Conservation (phyloP, 352 stramenopile genomes). For the Phytophthora citrophthora region DNA sequence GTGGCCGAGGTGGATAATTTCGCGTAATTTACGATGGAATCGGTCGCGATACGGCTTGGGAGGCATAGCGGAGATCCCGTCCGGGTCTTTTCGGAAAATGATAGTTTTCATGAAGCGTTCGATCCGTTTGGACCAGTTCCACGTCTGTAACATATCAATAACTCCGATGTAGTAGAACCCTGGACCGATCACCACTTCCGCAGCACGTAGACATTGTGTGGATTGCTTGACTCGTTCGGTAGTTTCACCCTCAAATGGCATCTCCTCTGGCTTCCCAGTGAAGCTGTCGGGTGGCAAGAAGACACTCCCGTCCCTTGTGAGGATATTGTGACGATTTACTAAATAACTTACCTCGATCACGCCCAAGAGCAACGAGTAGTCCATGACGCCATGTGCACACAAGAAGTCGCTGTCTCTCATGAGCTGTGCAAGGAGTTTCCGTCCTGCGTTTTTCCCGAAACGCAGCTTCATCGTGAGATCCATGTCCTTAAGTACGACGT, state of each 20-base stretch:
- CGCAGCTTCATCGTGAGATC: constrained; percentile 79
- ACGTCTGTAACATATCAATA: constrained; percentile 90
- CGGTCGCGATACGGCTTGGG: constrained; percentile 69
- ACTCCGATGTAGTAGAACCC: constrained; percentile 89
- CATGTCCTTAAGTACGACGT: constrained; percentile 85
- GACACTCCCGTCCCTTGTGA: constrained; percentile 64
- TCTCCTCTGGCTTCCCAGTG: constrained; percentile 14
- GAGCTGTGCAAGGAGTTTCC: constrained; percentile 61
- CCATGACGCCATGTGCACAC: constrained; percentile 78
- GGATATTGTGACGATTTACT: constrained; percentile 70
- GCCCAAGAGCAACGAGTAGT: constrained; percentile 85
- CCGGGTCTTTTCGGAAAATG: constrained; percentile 65
- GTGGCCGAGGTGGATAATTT: constrained; percentile 75
- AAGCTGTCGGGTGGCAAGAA: constrained; percentile 42
- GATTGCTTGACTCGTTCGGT: constrained; percentile 60
- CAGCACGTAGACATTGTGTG: constrained; percentile 62
- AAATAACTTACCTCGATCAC: constrained; percentile 83
- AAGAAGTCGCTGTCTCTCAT: constrained; percentile 78
- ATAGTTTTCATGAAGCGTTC: constrained; percentile 80
- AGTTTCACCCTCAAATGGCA: constrained; percentile 18
- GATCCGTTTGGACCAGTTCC: constrained; percentile 71
- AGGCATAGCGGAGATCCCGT: constrained; percentile 81
- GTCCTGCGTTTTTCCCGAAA: constrained; percentile 53
- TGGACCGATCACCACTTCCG: constrained; percentile 81
- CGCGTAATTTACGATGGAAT: constrained; percentile 76